Evolutionary conservation across 2,329 filamentous ascomycete genomes (phyloP).

Genomic region (Apiospora malaysiana): DNA sequence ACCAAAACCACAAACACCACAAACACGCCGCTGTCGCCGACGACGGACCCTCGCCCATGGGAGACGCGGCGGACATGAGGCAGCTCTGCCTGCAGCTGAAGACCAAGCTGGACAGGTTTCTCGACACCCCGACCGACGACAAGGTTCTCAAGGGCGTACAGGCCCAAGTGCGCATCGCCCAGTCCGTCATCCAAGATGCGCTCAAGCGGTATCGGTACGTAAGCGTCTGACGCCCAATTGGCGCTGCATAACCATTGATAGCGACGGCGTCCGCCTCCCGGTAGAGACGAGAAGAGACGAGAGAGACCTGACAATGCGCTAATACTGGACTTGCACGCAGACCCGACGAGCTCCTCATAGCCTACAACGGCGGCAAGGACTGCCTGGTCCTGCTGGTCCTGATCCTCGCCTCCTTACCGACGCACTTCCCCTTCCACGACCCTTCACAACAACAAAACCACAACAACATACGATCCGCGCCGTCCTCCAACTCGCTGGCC

Average conservation of each 20-base stretch:
- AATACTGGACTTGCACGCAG: constrained; percentile 48
- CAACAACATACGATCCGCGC: constrained; percentile 8
- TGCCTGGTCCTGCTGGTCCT: constrained; percentile 91
- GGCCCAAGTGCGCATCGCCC: constrained; percentile 72
- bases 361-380: constrained; percentile 98
- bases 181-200: constrained; percentile 77
- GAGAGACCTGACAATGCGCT: not conserved
- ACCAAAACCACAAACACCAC: not conserved
- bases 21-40: not conserved
- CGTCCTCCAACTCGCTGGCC: constrained; percentile 25
- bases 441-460: constrained; percentile 22
- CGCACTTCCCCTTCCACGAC: constrained; percentile 3
- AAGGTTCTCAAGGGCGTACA: constrained; percentile 70
- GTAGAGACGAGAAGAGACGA: not conserved
- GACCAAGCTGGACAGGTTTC: constrained; percentile 67
- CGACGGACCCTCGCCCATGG: not conserved
- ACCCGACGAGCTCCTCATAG: constrained; percentile 80
- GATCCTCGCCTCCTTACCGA: constrained; percentile 71
- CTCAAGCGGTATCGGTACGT: constrained; percentile 76
- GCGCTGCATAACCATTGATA: not conserved
- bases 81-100: constrained; percentile 58
- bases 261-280: constrained; percentile 7
- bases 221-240: not conserved
- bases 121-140: constrained; percentile 63
- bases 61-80: constrained; percentile 23